Evolutionary conservation across 2,329 filamentous ascomycete species (phyloP), one percentile per base, ranked within the genome.

Genomic region (Dactylellina sp.): DNA sequence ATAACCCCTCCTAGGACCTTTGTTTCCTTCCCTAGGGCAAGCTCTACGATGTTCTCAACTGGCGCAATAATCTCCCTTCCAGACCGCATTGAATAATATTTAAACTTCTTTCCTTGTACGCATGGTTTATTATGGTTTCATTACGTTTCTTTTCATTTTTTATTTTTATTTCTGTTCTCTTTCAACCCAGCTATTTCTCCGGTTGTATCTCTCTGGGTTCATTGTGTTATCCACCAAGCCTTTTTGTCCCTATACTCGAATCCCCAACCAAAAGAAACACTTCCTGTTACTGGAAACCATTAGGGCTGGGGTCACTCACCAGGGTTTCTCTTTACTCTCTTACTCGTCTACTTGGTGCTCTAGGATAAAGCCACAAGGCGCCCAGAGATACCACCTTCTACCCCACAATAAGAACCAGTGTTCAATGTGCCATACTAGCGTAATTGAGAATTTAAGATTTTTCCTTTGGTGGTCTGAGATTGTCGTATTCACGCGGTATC

Each of bases 101-200:
- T 61, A 53, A 46, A 53, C 12, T 22, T 24, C 46, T 53, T 62
- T 61, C 25, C 57, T 42, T 64, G 50, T 71, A 64, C 59, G 59
- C 59, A 63, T 57, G 47, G 22, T 53, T 71, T 53, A 50, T 44
- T 40, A 47, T 25, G 59, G 52, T 57, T 64, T 63, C 4, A 55
- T 59, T 44, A 68, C 44, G 66, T 40, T 61, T 46, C 40, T 20
- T 55, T 50, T 37, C 37, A n/a, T 47, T 57, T 37, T 62, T 62
- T 42, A 39, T 49, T 35, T 44, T 20, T 37, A 22, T 20, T 49
- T 71, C n/a, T 25, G 16, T 59, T 60, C 55, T 24, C 39, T n/a
- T 49, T 42, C 25, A 39, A 14, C 24, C 28, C 39, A 46, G 39
- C 49, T 24, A 47, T 62, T 22, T 32, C 28, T 32, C 20, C 24